Conservation (phyloP, 306 rosid species). For the Trifolium repens region DNA sequence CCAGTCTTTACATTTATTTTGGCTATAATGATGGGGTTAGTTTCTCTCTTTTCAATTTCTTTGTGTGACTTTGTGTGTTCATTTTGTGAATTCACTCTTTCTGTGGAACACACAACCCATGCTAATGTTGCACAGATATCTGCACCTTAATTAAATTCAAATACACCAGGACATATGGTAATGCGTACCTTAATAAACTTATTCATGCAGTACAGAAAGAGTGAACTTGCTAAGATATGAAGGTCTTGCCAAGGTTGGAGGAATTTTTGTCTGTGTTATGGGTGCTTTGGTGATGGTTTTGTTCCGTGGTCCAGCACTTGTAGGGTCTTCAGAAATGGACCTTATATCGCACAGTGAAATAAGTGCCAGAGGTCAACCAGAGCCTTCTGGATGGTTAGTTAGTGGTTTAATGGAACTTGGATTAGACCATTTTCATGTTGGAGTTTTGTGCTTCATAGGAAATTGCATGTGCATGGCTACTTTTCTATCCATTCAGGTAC, state of each 20-base stretch:
- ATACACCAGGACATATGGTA: constrained; percentile 22
- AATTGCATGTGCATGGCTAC: constrained; percentile 98
- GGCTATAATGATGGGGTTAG: constrained; percentile 94
- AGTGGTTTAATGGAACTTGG: constrained; percentile 70
- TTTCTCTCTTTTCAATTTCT: constrained; percentile 42
- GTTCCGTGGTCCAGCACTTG: constrained; percentile 82
- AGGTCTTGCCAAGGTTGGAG: constrained; percentile 91
- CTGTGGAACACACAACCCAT: not conserved
- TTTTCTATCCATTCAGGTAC: constrained; percentile 88
- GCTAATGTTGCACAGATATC: constrained; percentile 11
- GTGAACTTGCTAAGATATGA: constrained; percentile 80
- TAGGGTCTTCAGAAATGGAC: constrained; percentile 69
- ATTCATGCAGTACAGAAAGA: constrained; percentile 93
- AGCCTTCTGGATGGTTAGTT: constrained; percentile 88
- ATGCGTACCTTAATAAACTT: constrained; percentile 45
- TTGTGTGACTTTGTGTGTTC: constrained; percentile 26
- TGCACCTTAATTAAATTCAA: constrained; percentile 20
- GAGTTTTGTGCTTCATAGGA: constrained; percentile 88
- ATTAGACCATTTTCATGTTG: constrained; percentile 83
- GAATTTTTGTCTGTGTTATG: constrained; percentile 72
- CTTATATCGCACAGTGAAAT: constrained; percentile 63
- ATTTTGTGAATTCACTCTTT: constrained; percentile 30
- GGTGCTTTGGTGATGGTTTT: constrained; percentile 89
- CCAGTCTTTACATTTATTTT: constrained; percentile 92
- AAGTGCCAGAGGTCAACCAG: constrained; percentile 92